Base-by-base conservation (phyloP, 2,329 filamentous ascomycete species). In the Arthrobotrys entomopaga region DNA sequence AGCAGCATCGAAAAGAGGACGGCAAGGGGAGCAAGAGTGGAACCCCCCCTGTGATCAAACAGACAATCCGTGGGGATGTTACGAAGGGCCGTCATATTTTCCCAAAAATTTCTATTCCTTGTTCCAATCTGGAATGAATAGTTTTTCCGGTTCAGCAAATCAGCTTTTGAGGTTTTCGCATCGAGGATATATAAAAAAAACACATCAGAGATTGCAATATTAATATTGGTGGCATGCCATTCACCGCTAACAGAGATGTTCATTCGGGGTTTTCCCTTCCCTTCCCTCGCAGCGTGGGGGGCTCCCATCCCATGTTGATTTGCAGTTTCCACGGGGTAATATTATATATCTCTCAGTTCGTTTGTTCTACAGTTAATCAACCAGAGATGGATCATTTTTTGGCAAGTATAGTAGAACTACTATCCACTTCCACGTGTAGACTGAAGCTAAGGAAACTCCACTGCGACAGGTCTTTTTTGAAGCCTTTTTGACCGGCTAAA, bases 371-470 rank as follows among this genome's bases (percentile, higher is more conserved):
- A 65, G 57, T 61, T n/a, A 61, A 60, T 61, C 56, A 48, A 58
- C 49, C 22, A 73, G 61, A 65, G 60, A 73, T 73, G 59, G 63
- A 73, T 66, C 69, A 56, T 58, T n/a, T n/a, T n/a, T n/a, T 42
- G 61, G 69, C 20, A 66, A 26, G 61, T 57, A 58, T 13, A 48
- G 15, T n/a, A n/a, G n/a, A n/a, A n/a, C n/a, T n/a, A 48, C 53
- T 49, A 24, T 65, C 56, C 24, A 20, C 50, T 61, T 38, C 61
- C 69, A 74, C 69, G 69, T 66, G 63, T 48, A 24, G 65, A 26
- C 49, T 22, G 48, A 63, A 38, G 38, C 54, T 26, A 46, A 54
- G 19, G 26, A 34, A 46, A 65, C 42, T 59, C 53, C 52, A 61
- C 63, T 56, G 24, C 49, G 49, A 58, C 53, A 29, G 59, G 50